Evolutionary conservation across 2,329 filamentous ascomycete species (phyloP), one percentile per base, ranked within the genome.

Genomic region (Hypoxylon sp.): DNA sequence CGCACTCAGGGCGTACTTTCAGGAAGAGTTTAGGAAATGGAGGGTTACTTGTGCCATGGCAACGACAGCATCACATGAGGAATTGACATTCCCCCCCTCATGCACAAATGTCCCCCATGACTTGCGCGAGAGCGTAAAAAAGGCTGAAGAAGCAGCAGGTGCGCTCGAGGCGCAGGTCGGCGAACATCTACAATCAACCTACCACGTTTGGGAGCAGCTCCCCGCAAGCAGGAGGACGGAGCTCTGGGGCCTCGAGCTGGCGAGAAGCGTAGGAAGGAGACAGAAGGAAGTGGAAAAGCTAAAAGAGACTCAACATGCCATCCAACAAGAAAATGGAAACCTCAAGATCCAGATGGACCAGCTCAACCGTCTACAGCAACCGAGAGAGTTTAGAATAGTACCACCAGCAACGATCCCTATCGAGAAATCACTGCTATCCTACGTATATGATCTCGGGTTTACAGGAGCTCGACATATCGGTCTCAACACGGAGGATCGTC

Each of bases 161-260:
- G 77, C 81, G 26, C 84, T 94, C 52, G 89, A 93, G 66, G 86
- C 87, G 53, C 88, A 90, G 68, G 86, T 94, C 30, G 82, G 86
- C 41, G 85, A 90, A 60, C 94, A 98, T 74, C 77, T 97, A 5
- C 85, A 91, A n/a, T 87, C 89, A 13, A 89, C 92, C 0, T 97
- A 89, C 74, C 83, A 85, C 6, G 89, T 92, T 43, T 98, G 94
- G 94, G 86, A 86, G 53, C 81, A 81, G 1, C 80, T 95, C 24
- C 78, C 88, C 0, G 68, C 76, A 1, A 83, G 85, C 34, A 82
- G 85, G 20, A 84, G 85, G 54, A 81, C 81, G 24, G 85, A 89
- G 67, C 80, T 89, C 6, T 90, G 87, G 87, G 77, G 82, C 4
- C 73, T 90, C 34, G 87, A 89, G 72, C 77, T 90, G 39, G 87